Evolutionary conservation across 257 asterid genomes (phyloP).

Genomic region (Osmanthus fragrans): DNA sequence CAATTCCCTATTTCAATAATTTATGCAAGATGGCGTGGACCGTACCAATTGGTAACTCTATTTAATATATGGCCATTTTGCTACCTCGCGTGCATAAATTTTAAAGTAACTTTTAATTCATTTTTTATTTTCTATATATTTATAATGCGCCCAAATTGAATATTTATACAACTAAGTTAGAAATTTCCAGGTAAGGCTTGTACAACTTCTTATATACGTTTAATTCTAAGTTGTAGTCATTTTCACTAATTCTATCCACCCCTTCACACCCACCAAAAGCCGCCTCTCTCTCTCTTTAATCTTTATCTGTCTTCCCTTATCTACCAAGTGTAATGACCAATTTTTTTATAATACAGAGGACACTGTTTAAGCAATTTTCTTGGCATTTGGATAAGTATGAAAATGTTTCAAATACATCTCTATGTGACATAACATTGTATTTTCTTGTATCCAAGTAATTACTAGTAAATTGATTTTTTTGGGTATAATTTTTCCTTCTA

Average conservation of each 20-base stretch:
- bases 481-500: no score
- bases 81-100: no score
- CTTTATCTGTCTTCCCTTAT: not conserved
- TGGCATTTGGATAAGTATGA: slow-evolving; percentile 24
- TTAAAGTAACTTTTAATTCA: no score
- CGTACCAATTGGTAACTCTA: slow-evolving; percentile 6
- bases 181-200: not conserved
- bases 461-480: no score
- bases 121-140: no score
- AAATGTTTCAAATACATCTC: not conserved
- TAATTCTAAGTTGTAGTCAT: not conserved
- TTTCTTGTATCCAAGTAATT: slow-evolving; percentile 24
- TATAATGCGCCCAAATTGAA: no score
- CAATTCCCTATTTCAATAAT: not conserved
- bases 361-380: not conserved
- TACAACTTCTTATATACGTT: not conserved
- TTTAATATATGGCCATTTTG: no score
- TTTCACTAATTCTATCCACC: slow-evolving; percentile 18
- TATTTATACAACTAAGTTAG: no score
- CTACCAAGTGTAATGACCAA: not conserved
- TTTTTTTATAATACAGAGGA: no score
- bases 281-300: slow-evolving; percentile 15
- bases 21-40: slow-evolving; percentile 22
- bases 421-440: not conserved
- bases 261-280: slow-evolving; percentile 41